These are phyloP conservation scores for Cenchrus fungigraminus DNA, from an alignment of 176 grass and related monocot genomes.

Conservation along the genomic window DNA sequence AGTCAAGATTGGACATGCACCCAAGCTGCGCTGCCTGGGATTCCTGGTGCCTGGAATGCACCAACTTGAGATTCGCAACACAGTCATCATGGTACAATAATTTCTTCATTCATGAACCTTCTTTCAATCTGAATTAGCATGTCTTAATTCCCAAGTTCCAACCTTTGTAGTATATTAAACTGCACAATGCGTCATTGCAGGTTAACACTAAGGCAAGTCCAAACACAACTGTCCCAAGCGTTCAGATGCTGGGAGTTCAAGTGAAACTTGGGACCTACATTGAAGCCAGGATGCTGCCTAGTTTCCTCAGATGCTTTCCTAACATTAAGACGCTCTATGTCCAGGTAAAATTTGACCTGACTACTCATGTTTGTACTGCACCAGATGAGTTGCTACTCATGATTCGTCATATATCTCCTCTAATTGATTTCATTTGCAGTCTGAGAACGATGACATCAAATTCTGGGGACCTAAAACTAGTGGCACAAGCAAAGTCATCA, in stretches of 20 bases:
- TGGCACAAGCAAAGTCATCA: neutral
- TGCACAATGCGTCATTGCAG: neutral
- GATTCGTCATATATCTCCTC: too few relatives aligned
- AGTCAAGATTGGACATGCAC: slow-evolving; percentile 20
- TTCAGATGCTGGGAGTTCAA: neutral
- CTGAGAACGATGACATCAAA: neutral
- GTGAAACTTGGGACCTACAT: too few relatives aligned
- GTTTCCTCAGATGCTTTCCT: too few relatives aligned
- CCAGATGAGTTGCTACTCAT: too few relatives aligned
- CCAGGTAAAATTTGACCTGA: too few relatives aligned
- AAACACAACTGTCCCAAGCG: neutral
- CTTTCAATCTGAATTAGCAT: too few relatives aligned
- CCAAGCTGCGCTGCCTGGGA: neutral
- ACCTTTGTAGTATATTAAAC: neutral
- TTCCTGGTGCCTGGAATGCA: slow-evolving; percentile 7
- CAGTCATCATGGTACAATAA: neutral
- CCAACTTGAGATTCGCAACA: slow-evolving; percentile 17
- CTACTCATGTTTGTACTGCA: too few relatives aligned
- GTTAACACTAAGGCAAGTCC: neutral
- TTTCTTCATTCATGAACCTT: too few relatives aligned
- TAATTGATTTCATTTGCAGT: too few relatives aligned
- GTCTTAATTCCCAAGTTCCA: too few relatives aligned
- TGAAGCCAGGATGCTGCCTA: too few relatives aligned
- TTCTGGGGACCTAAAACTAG: neutral
- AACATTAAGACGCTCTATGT: too few relatives aligned